Conservation (phyloP, 2,329 filamentous ascomycete genomes). For the Hortaea sp. region DNA sequence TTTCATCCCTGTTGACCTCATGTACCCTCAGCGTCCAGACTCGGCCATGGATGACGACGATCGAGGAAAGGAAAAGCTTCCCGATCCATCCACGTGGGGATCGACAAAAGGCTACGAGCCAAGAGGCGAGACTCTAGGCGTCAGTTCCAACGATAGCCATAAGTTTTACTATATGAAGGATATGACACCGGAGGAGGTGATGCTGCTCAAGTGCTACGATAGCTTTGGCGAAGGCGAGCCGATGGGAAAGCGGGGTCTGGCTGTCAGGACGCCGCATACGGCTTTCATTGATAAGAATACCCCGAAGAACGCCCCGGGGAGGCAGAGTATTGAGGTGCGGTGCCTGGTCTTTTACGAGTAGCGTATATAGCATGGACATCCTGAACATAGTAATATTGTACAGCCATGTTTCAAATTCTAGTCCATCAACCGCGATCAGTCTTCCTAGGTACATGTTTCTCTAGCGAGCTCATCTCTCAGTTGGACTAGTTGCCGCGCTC, state of each 20-base stretch:
- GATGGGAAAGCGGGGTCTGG: constrained; percentile 28
- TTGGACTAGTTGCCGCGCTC: too few relatives aligned
- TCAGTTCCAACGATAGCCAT: constrained; percentile 48
- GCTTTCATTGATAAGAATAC: constrained; percentile 72
- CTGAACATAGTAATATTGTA: too few relatives aligned
- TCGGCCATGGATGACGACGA: constrained; percentile 39
- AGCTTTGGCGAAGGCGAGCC: constrained; percentile 33
- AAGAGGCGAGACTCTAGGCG: constrained; percentile 52
- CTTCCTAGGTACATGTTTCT: too few relatives aligned
- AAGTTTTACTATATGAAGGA: constrained; percentile 58
- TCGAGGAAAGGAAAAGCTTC: constrained; percentile 47
- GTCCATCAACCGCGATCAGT: too few relatives aligned
- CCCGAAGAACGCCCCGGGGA: constrained; percentile 54
- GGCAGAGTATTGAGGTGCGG: constrained; percentile 83
- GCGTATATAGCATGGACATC: too few relatives aligned
- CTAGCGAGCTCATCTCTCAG: too few relatives aligned
- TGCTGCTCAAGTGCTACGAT: constrained; percentile 44
- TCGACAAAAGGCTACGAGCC: constrained; percentile 53
- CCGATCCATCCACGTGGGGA: constrained; percentile 35
- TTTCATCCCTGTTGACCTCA: constrained; percentile 50
- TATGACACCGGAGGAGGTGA: constrained; percentile 49
- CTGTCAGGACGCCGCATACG: constrained; percentile 52
- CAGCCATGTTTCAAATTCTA: too few relatives aligned
- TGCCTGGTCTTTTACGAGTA: constrained; percentile 59
- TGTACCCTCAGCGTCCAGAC: constrained; percentile 46